Evolutionary conservation across 805 yeast species (phyloP).

Genomic region (Nakazawaea molendinolei): DNA sequence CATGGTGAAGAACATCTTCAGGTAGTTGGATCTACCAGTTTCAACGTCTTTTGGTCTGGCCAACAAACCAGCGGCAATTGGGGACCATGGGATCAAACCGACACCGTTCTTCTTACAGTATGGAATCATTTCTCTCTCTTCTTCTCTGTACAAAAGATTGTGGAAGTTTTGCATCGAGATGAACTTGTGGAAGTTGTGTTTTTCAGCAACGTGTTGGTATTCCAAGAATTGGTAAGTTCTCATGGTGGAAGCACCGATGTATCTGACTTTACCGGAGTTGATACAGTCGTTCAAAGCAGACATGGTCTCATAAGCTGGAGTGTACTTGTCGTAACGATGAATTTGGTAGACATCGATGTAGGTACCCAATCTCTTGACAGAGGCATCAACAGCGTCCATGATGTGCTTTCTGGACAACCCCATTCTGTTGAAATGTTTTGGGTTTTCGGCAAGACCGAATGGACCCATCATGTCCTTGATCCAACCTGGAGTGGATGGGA

Average conservation of each 20-base stretch:
- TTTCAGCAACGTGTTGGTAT: constrained; percentile 49
- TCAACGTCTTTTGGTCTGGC: constrained; percentile 2
- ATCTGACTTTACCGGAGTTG: constrained; percentile 37
- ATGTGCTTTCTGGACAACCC: constrained; percentile 42
- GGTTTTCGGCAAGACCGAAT: neutral
- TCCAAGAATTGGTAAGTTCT: constrained; percentile 44
- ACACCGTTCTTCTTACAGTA: constrained; percentile 45
- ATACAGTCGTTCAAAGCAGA: constrained; percentile 46
- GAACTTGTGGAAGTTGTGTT: constrained; percentile 48
- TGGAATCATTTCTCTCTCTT: constrained; percentile 55
- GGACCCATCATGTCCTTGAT: constrained; percentile 1
- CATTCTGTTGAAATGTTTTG: constrained; percentile 22
- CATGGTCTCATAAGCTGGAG: constrained; percentile 49
- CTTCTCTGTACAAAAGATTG: constrained; percentile 51
- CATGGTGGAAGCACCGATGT: constrained; percentile 60
- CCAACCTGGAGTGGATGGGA: constrained; percentile 14
- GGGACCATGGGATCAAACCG: constrained; percentile 55
- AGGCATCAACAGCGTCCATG: constrained; percentile 32
- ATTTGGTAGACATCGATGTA: constrained; percentile 48
- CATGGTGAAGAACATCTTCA: neutral
- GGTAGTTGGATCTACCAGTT: neutral
- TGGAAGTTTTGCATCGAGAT: constrained; percentile 51
- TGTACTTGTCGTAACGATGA: constrained; percentile 42
- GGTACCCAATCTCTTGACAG: constrained; percentile 40
- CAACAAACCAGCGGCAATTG: constrained; percentile 42